These are phyloP conservation scores for Senecio squalidus DNA, from an alignment of 140 eudicot species.

Conservation along the genomic window DNA sequence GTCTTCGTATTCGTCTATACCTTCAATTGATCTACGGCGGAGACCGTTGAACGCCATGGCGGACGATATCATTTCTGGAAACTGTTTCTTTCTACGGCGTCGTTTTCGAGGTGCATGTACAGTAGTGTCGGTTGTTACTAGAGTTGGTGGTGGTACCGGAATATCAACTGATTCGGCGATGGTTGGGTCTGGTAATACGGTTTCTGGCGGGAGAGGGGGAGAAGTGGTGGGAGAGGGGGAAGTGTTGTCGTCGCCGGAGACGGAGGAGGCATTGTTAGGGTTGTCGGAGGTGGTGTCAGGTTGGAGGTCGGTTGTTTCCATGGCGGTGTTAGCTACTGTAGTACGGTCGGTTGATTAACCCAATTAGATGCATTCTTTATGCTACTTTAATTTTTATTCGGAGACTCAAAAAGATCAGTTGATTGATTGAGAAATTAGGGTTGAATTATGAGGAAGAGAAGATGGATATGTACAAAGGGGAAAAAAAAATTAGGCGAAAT, in stretches of 20 bases:
- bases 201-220: neutral
- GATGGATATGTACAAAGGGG: too few relatives aligned
- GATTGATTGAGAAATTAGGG: too few relatives aligned
- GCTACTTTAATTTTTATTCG: too few relatives aligned
- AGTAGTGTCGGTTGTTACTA: neutral
- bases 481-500: too few relatives aligned
- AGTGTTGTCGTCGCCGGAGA: neutral
- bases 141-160: neutral
- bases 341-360: too few relatives aligned
- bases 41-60: constrained; percentile 53
- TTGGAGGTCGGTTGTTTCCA: neutral
- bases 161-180: neutral
- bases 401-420: too few relatives aligned
- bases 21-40: too few relatives aligned
- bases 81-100: constrained; percentile 77
- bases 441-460: too few relatives aligned
- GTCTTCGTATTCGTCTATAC: constrained; percentile 11
- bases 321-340: neutral
- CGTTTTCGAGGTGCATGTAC: constrained; percentile 50
- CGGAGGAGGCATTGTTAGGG: constrained; percentile 3
- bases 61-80: constrained; percentile 76
- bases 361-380: too few relatives aligned
- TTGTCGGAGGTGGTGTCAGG: neutral
- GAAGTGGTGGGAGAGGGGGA: neutral
- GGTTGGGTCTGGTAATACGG: neutral